Evolutionary conservation across 2,329 filamentous ascomycete genomes (phyloP).

Genomic region (Sporothrix curviconia): DNA sequence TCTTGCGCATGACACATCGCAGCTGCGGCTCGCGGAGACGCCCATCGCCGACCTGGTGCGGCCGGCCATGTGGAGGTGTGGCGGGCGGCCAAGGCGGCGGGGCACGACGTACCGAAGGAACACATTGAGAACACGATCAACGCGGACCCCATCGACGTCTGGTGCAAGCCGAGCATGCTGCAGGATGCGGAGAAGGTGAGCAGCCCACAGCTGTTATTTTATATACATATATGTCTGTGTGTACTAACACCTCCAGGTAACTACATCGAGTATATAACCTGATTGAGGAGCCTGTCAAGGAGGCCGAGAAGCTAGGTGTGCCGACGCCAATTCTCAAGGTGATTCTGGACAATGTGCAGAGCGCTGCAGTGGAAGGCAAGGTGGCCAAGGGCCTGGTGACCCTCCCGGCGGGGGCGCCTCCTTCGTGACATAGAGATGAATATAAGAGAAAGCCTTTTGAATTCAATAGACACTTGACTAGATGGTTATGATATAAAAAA

Average conservation of each 20-base stretch:
- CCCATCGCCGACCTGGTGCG: slow-evolving; percentile 31
- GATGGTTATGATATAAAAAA: no score
- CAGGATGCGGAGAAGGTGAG: slow-evolving; percentile 45
- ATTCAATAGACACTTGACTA: no score
- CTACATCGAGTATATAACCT: slow-evolving; percentile 51
- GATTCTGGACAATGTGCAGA: slow-evolving; percentile 42
- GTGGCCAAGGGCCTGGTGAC: slow-evolving; percentile 36
- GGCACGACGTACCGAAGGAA: slow-evolving; percentile 36
- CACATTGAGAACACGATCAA: slow-evolving; percentile 40
- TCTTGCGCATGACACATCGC: slow-evolving; percentile 15
- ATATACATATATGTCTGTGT: no score
- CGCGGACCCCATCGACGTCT: slow-evolving; percentile 42
- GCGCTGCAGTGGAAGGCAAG: slow-evolving; percentile 42
- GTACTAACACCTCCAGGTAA: no score
- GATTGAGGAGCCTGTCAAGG: slow-evolving; percentile 49
- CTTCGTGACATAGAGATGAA: no score
- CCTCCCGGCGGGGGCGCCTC: no score
- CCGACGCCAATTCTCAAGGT: slow-evolving; percentile 42
- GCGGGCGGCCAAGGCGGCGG: slow-evolving; percentile 36
- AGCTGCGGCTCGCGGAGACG: slow-evolving; percentile 7
- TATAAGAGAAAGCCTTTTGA: no score
- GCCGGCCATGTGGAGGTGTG: slow-evolving; percentile 47
- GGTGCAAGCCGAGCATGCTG: slow-evolving; percentile 47
- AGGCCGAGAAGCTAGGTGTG: slow-evolving; percentile 42
- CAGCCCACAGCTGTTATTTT: no score